These are phyloP conservation scores for Thuja plicata DNA, from an alignment of 83 land plant species.

Conservation along the genomic window DNA sequence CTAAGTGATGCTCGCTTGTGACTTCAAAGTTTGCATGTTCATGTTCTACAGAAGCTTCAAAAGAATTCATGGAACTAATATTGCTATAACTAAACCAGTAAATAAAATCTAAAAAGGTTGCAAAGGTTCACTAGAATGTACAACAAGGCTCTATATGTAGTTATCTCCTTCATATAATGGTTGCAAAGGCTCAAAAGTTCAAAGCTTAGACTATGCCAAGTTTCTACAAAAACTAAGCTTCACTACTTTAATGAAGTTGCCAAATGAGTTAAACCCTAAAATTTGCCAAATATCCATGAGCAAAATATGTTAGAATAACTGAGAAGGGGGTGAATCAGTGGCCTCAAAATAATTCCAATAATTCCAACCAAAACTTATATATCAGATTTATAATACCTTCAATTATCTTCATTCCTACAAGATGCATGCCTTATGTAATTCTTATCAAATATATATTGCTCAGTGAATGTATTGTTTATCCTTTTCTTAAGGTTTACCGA, in stretches of 20 bases:
- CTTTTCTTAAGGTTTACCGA: no score
- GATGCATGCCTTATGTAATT: no score
- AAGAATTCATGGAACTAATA: slow-evolving; percentile 12
- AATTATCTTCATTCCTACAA: no score
- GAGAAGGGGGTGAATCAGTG: no score
- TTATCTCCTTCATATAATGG: not conserved
- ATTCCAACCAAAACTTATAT: no score
- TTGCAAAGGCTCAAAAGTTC: not conserved
- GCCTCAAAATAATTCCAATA: no score
- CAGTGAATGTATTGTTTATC: no score
- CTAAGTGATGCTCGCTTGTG: slow-evolving; percentile 10
- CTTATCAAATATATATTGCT: no score
- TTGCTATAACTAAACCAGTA: not conserved
- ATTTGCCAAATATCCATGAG: not conserved
- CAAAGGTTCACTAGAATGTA: not conserved
- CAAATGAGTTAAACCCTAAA: not conserved
- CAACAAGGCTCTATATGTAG: not conserved
- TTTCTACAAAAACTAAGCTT: not conserved
- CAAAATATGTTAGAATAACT: no score
- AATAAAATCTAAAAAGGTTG: not conserved
- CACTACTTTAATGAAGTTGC: not conserved
- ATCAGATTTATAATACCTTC: no score
- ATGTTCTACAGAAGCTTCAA: slow-evolving; percentile 14
- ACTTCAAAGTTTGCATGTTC: slow-evolving; percentile 15
- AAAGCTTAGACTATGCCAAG: not conserved